Percentiles rank a stretch among this genome's conserved stretches.
phyloP scores from a whole-genome alignment of 306 rosid genomes.

The Vigna reflexopilosa region DNA sequence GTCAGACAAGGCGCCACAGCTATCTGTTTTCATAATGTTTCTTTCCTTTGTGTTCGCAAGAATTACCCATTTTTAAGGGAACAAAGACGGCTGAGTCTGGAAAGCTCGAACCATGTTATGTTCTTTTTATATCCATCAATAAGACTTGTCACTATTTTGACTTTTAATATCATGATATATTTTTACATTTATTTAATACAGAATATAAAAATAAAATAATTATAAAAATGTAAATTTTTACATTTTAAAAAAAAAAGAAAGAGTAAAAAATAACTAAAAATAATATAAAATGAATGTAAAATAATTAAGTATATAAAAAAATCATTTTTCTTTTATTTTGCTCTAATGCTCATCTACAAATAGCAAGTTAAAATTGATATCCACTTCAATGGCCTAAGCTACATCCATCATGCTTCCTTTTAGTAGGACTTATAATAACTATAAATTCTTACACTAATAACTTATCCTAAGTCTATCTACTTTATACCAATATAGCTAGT shows the following conservation, averaged over 20 bases:
- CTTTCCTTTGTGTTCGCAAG: neutral
- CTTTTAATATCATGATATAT: neutral
- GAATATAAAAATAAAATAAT: no score
- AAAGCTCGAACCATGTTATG: neutral
- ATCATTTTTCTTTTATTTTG: neutral
- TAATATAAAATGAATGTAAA: no score
- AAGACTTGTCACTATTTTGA: slow-evolving; percentile 14
- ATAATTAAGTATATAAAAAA: no score
- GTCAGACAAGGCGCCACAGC: slow-evolving; percentile 8
- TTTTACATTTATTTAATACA: no score
- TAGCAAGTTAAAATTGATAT: neutral
- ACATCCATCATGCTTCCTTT: neutral
- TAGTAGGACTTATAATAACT: neutral
- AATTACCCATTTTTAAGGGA: slow-evolving; percentile 30
- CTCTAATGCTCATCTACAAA: neutral
- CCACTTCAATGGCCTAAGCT: neutral
- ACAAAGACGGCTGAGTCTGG: neutral
- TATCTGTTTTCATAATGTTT: slow-evolving; percentile 23
- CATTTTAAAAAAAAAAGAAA: no score
- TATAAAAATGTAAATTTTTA: no score
- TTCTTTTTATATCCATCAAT: slow-evolving; percentile 17
- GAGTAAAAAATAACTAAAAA: no score
- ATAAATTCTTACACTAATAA: neutral
- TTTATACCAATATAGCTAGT: neutral
- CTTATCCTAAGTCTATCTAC: neutral